Conservation (phyloP, 2,329 filamentous ascomycete genomes). For the Xylaria hypoxylon region DNA sequence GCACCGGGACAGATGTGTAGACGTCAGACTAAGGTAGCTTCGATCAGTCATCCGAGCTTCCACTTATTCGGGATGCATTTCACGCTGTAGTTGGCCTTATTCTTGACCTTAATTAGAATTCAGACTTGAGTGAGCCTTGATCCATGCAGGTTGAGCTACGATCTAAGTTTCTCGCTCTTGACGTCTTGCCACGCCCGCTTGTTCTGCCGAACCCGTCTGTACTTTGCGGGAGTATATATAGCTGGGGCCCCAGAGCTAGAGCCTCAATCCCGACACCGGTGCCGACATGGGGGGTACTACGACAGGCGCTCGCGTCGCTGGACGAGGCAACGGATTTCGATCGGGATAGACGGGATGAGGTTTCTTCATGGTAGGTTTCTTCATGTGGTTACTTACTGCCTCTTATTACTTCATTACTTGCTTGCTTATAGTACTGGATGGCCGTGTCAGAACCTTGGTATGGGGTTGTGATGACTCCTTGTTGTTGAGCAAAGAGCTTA, state of each 20-base stretch:
- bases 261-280: neutral
- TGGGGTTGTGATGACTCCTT: no score
- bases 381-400: no score
- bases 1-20: neutral
- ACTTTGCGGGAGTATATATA: neutral
- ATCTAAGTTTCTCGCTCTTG: neutral
- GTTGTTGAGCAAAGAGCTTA: no score
- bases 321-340: no score
- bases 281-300: conserved; percentile 8
- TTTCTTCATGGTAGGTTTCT: conserved; percentile 16
- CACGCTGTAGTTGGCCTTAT: no score
- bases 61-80: no score
- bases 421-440: no score
- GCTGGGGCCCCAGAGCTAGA: no score
- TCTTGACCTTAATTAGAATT: no score
- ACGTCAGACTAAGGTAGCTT: conserved; percentile 10
- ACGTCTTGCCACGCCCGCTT: neutral
- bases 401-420: no score
- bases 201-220: neutral
- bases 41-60: no score
- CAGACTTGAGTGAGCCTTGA: neutral
- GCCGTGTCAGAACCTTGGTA: no score
- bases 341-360: neutral
- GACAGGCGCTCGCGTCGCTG: conserved; percentile 11
- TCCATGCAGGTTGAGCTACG: neutral